Evolutionary conservation across 2,329 filamentous ascomycete genomes (phyloP), one percentile per base, ranked within the genome.

Genomic region (Tolypocladium cylindrosporum): DNA sequence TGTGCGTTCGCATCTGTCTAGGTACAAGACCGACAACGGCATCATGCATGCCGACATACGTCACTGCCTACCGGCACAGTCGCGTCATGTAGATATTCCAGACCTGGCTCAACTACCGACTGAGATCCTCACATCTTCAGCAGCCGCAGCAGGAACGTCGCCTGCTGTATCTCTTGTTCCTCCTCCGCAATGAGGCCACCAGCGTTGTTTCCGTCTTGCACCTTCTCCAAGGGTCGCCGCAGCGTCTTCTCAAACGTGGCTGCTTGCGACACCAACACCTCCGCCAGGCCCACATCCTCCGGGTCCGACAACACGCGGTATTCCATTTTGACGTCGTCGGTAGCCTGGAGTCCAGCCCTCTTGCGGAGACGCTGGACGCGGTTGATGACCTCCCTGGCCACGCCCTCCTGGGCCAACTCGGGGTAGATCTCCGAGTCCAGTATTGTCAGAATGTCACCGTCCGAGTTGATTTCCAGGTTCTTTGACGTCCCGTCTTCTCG

Each of bases 261-360:
- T 27, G 81, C 74, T 68, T 95, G 89, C 42, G 81, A 81, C 62
- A 83, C 78, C 68, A 95, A 91, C 3, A 86, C 86, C 57, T 81
- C 78, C 58, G 81, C 83, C 31, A 96, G 72, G 6, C 90, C 90
- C 59, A 92, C 80, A 51, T 84, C 81, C 2, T 94, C 89, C 0
- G 90, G 89, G 68, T 96, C 91, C 9, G 84, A 81, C 54, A 95
- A 75, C 6, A 97, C 85, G 59, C 80, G 81, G 75, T 96, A 97
- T 72, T 95, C 89, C 89, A 99, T 96, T 75, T 88, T 90, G 61
- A 99, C 87, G 68, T 97, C 94, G 68, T 99, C 94, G 0, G 93
- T 97, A 1, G 91, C 86, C 62, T 92, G 85, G 56, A 99, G 79
- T 0, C 91, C 91, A 9, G 92, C 92, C 78, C 94, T 94, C 83